Evolutionary conservation across 768 basidiomycete species (phyloP).

Genomic region (Kwoniella bestiolae): DNA sequence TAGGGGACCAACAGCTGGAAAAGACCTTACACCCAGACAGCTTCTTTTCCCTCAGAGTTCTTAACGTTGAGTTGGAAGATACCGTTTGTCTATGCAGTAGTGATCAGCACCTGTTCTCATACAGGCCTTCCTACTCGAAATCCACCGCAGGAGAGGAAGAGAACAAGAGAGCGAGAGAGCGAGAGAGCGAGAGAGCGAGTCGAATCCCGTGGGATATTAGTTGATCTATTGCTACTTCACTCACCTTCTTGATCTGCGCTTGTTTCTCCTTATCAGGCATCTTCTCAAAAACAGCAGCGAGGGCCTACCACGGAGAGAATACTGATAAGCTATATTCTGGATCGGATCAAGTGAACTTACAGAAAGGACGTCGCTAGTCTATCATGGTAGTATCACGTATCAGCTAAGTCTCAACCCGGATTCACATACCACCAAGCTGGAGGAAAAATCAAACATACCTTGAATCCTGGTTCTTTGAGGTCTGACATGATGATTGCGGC

Average conservation of each 20-base stretch:
- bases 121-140: no score
- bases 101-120: slow-evolving; percentile 21
- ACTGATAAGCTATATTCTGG: slow-evolving; percentile 1
- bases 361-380: slow-evolving; percentile 49
- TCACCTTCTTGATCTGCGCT: slow-evolving; percentile 56
- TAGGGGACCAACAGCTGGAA: no score
- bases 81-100: slow-evolving; percentile 70
- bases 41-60: slow-evolving; percentile 65
- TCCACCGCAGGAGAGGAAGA: no score
- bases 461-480: slow-evolving; percentile 53
- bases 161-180: no score
- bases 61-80: slow-evolving; percentile 83
- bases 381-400: background rate
- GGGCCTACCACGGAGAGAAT: slow-evolving; percentile 32
- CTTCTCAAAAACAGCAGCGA: slow-evolving; percentile 48
- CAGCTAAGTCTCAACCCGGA: background rate
- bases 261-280: slow-evolving; percentile 57
- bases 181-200: no score
- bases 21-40: slow-evolving; percentile 35
- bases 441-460: slow-evolving; percentile 28
- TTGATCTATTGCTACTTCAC: no score
- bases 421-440: background rate
- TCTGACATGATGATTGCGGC: slow-evolving; percentile 42
- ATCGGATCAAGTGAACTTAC: slow-evolving; percentile 13
- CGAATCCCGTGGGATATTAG: no score